Evolutionary conservation across 2,329 filamentous ascomycete species (phyloP).

Genomic region (Pyrenophora teres): DNA sequence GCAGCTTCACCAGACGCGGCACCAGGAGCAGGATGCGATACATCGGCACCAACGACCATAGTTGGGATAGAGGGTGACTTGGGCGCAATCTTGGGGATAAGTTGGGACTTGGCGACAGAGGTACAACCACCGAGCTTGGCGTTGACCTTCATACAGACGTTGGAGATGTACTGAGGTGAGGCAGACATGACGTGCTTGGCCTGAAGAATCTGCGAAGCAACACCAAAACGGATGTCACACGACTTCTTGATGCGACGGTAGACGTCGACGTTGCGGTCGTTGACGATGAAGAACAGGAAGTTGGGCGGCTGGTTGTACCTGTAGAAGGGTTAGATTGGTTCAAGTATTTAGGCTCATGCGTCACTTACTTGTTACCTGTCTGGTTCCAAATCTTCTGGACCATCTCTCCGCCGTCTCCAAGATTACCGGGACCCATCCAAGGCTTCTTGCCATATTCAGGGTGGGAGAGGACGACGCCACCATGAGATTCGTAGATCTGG

Average conservation of each 20-base stretch:
- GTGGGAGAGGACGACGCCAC: conserved; percentile 56
- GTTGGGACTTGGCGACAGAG: conserved; percentile 53
- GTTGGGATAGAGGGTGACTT: conserved; percentile 52
- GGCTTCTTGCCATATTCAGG: conserved; percentile 38
- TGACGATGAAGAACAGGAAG: conserved; percentile 79
- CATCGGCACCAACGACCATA: conserved; percentile 88
- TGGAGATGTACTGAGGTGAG: conserved; percentile 84
- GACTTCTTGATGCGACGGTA: conserved; percentile 91
- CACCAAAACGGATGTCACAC: conserved; percentile 81
- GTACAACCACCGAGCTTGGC: conserved; percentile 90
- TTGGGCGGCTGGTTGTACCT: conserved; percentile 64
- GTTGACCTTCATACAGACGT: conserved; percentile 96
- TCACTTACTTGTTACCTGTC: conserved; percentile 54
- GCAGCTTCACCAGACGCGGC: conserved; percentile 50
- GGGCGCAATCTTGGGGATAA: conserved; percentile 36
- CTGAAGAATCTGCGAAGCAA: conserved; percentile 83
- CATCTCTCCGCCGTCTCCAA: conserved; percentile 52
- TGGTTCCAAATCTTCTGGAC: conserved; percentile 61
- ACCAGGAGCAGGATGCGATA: conserved; percentile 78
- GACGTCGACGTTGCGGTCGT: conserved; percentile 68
- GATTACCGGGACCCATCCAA: conserved; percentile 37
- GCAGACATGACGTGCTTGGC: conserved; percentile 69
- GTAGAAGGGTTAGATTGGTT: background rate
- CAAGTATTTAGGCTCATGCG: background rate
- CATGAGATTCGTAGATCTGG: conserved; percentile 64